Percentiles rank a stretch among this genome's conserved stretches.
Evolutionary conservation across 768 basidiomycete genomes (phyloP).

Genomic region (Phanerodontia chrysosporium): DNA sequence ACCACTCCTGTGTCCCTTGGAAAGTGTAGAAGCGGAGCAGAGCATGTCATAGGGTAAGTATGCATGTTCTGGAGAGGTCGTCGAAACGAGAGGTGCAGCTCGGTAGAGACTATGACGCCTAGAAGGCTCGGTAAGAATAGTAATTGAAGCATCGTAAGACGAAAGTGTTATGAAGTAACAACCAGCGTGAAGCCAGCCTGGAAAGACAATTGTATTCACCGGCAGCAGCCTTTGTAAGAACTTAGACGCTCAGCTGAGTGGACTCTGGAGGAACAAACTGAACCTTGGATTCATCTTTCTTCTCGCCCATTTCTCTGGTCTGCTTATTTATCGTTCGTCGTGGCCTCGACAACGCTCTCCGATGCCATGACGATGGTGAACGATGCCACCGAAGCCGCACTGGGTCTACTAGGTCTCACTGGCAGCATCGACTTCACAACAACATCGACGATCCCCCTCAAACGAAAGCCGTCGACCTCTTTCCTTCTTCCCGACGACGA

Average conservation of each 20-base stretch:
- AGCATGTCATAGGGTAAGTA: too few species aligned
- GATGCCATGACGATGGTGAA: slow-evolving; percentile 32
- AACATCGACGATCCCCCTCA: slow-evolving; percentile 33
- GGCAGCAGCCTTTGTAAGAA: neutral
- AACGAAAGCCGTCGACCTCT: slow-evolving; percentile 27
- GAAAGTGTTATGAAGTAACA: too few species aligned
- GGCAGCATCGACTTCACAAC: slow-evolving; percentile 28
- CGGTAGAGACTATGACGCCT: too few species aligned
- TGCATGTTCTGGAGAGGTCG: too few species aligned
- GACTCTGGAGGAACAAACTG: neutral
- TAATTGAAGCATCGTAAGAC: too few species aligned
- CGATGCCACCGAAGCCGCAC: slow-evolving; percentile 58
- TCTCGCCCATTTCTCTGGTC: neutral
- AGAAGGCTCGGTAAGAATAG: too few species aligned
- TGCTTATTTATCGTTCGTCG: slow-evolving; percentile 3
- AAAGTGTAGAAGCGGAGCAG: too few species aligned
- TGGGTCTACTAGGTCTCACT: slow-evolving; percentile 52
- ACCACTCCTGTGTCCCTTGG: too few species aligned
- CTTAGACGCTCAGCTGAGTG: neutral
- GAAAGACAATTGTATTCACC: too few species aligned
- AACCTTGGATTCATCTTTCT: neutral
- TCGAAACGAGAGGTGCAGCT: too few species aligned
- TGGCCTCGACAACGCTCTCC: neutral
- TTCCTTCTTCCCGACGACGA: slow-evolving; percentile 12
- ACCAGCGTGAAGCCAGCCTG: too few species aligned